Evolutionary conservation across 129 eudicot species (phyloP), one percentile per base, ranked within the genome.

Genomic region (Pseudognaphalium luteoalbum): DNA sequence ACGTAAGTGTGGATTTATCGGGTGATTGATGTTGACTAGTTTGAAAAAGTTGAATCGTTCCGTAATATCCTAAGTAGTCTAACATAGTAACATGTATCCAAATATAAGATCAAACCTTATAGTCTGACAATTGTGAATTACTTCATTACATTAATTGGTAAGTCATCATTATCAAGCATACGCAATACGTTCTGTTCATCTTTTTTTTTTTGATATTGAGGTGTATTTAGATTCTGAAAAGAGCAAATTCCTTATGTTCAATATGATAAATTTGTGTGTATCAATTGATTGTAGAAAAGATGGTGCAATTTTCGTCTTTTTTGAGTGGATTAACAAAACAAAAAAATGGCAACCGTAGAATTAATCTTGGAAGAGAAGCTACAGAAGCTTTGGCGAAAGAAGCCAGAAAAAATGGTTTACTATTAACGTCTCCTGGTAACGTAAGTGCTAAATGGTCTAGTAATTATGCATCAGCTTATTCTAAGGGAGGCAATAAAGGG

Each of bases 401-500:
- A 44, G 97, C 99, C 4, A 88, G 80, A 66, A 95, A 77, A 69
- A 87, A 84, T 25, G 87, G 85, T 17, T 82, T 84, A 34, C 47
- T 95, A 71, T 76, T 85, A 66, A 87, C 85, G 62, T 84, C 95
- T 75, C 73, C 91, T 8, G 96, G 96, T 30, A 57, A 41, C 7
- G 86, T 86, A 34, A 66, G 72, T 37, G 91, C 82, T 25, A 32
- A 71, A 7, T 80, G 88, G 22, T 82, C 85, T 25, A 67, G 64
- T 51, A 91, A 73, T 78, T 86, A 77, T 54, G 87, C 86, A 20
- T 82, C 90, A 0, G 88, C 80, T 78, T 87, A 78, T 69, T 89
- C 94, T 2, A 91, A 82, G 76, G 80, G 89, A 73, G 99, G 99
- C 16, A 80, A 83, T 68, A 95, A 95, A 77, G 97, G 97, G 52